These are phyloP conservation scores for Hippophae tibetana DNA, from an alignment of 306 rosid species.

Conservation along the genomic window DNA sequence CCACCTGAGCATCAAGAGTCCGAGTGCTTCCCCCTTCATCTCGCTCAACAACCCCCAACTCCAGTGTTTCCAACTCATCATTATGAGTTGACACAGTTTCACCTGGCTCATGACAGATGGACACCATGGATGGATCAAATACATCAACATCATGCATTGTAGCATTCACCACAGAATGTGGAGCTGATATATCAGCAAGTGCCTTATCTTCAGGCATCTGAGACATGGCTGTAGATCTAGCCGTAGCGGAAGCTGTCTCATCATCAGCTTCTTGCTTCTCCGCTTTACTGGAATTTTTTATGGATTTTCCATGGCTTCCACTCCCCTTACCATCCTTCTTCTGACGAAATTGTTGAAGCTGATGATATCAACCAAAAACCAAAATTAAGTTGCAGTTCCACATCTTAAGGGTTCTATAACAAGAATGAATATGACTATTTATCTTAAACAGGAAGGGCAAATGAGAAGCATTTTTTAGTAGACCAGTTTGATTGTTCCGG, in stretches of 20 bases:
- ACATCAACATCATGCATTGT: conserved; percentile 13
- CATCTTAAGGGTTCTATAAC: background rate
- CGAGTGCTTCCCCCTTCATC: conserved; percentile 24
- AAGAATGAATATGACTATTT: background rate
- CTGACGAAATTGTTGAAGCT: conserved; percentile 91
- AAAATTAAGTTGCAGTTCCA: conserved; percentile 18
- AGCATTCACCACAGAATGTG: conserved; percentile 34
- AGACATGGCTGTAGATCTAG: conserved; percentile 23
- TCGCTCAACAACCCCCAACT: conserved; percentile 25
- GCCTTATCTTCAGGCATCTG: conserved; percentile 31
- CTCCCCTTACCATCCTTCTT: conserved; percentile 76
- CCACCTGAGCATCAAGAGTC: conserved; percentile 21
- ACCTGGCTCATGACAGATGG: conserved; percentile 15
- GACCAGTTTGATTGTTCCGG: too few relatives aligned
- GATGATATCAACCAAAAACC: conserved; percentile 17
- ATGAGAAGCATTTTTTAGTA: background rate
- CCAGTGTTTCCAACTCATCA: conserved; percentile 25
- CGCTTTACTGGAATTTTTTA: conserved; percentile 40
- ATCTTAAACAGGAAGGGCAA: background rate
- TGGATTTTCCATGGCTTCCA: conserved; percentile 62
- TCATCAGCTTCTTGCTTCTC: conserved; percentile 48
- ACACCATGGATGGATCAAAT: conserved; percentile 20
- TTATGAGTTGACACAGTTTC: conserved; percentile 25
- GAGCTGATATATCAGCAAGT: conserved; percentile 25
- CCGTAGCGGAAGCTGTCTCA: conserved; percentile 27